phyloP scores from a whole-genome alignment of 768 basidiomycete species.

The Cystofilobasidium macerans region DNA sequence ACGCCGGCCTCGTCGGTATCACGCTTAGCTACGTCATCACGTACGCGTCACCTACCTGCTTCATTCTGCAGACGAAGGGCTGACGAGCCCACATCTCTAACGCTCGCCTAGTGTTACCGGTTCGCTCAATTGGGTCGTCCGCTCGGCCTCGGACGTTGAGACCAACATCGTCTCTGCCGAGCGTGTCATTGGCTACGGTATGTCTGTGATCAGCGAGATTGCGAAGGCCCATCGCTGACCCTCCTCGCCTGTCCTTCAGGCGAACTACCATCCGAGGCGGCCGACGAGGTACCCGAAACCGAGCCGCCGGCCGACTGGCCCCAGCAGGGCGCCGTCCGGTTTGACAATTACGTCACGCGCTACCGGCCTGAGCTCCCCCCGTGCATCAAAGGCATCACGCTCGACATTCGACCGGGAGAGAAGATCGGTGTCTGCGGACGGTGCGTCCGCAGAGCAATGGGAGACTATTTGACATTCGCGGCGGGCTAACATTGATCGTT shows the following conservation, averaged over 20 bases:
- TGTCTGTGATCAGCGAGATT: not conserved
- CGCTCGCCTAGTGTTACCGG: constrained; percentile 16
- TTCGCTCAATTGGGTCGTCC: constrained; percentile 37
- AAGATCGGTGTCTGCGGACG: constrained; percentile 32
- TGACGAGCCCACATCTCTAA: not conserved
- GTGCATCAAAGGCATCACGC: constrained; percentile 34
- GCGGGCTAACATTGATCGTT: not conserved
- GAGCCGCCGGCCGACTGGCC: constrained; percentile 33
- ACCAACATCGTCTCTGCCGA: constrained; percentile 39
- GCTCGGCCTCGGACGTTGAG: constrained; percentile 38
- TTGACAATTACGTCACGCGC: constrained; percentile 36
- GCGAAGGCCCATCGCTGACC: no score
- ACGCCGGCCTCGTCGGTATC: constrained; percentile 77
- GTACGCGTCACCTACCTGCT: constrained; percentile 57
- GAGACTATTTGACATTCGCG: not conserved
- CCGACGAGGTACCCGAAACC: constrained; percentile 34
- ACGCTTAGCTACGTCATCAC: constrained; percentile 70
- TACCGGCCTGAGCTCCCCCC: constrained; percentile 38
- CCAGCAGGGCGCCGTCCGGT: constrained; percentile 31
- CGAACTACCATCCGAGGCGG: constrained; percentile 34
- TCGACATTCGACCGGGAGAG: constrained; percentile 37
- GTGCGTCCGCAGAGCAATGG: no score
- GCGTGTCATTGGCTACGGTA: constrained; percentile 34
- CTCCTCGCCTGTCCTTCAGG: constrained; percentile 4
- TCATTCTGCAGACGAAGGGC: constrained; percentile 32